These are phyloP conservation scores for Cladorrhinum samala DNA, from an alignment of 495 filamentous ascomycete genomes.

Conservation along the genomic window DNA sequence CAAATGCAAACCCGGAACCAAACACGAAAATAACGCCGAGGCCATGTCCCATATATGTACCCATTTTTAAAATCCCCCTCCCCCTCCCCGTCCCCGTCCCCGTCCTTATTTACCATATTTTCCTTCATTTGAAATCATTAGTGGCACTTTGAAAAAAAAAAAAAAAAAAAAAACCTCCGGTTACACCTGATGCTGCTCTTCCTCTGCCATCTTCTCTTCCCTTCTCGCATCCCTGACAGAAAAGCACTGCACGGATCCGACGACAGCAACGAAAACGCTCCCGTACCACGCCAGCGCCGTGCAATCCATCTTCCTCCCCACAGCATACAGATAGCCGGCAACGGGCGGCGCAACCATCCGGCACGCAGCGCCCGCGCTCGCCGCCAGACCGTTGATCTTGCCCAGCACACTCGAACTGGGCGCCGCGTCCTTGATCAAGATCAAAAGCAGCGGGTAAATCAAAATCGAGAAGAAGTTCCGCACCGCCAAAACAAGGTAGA, in stretches of 20 bases:
- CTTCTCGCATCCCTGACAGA: slow-evolving; percentile 47
- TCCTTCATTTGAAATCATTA: background rate
- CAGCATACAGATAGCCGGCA: slow-evolving; percentile 66
- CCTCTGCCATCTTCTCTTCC: background rate
- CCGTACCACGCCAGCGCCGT: slow-evolving; percentile 77
- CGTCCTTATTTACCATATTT: background rate
- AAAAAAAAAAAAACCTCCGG: background rate
- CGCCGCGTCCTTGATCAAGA: slow-evolving; percentile 78
- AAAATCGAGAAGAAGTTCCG: slow-evolving; percentile 74
- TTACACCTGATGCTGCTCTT: background rate
- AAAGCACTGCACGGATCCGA: slow-evolving; percentile 65
- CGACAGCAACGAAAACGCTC: slow-evolving; percentile 59
- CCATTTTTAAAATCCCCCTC: too few species aligned
- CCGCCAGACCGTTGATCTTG: slow-evolving; percentile 75
- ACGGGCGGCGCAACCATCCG: slow-evolving; percentile 72
- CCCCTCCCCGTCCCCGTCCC: too few species aligned
- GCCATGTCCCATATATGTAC: too few species aligned
- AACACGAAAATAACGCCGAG: too few species aligned
- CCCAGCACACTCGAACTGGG: slow-evolving; percentile 61
- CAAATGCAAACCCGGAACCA: too few species aligned
- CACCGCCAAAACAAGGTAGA: slow-evolving; percentile 64
- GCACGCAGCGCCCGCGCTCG: slow-evolving; percentile 69
- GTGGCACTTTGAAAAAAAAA: background rate
- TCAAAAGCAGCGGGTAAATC: slow-evolving; percentile 70
- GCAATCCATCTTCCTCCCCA: slow-evolving; percentile 59